Percentiles rank a stretch among this genome's conserved stretches.
Evolutionary conservation across 768 basidiomycete genomes (phyloP).

Genomic region (Leccinellum rugosiceps): DNA sequence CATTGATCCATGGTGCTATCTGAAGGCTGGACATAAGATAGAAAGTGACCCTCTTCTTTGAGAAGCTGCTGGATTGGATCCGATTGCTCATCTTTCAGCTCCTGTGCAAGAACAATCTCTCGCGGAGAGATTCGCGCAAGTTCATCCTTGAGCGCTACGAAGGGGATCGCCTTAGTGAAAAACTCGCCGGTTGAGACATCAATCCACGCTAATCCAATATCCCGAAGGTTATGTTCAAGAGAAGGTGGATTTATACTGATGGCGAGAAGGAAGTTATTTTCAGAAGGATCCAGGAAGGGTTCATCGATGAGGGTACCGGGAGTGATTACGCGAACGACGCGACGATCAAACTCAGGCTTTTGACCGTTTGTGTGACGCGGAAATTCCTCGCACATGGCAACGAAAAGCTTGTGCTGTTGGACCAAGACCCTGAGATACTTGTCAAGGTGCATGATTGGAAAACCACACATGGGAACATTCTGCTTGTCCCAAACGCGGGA

Average conservation of each 20-base stretch:
- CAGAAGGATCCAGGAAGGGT: slow-evolving; percentile 76
- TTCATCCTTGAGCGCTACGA: slow-evolving; percentile 69
- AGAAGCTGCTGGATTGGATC: slow-evolving; percentile 51
- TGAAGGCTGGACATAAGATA: slow-evolving; percentile 43
- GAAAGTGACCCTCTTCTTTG: slow-evolving; percentile 50
- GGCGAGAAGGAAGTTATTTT: slow-evolving; percentile 88
- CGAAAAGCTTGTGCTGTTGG: slow-evolving; percentile 77
- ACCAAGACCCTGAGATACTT: slow-evolving; percentile 85
- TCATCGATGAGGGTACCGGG: slow-evolving; percentile 95
- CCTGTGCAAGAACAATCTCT: slow-evolving; percentile 70
- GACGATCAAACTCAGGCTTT: slow-evolving; percentile 68
- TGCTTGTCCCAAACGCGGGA: slow-evolving; percentile 69
- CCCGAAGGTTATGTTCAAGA: slow-evolving; percentile 1
- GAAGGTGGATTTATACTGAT: slow-evolving; percentile 35
- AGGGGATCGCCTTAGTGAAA: slow-evolving; percentile 61
- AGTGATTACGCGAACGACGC: slow-evolving; percentile 83
- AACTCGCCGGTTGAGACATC: slow-evolving; percentile 95
- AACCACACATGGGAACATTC: slow-evolving; percentile 83
- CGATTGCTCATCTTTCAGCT: slow-evolving; percentile 32
- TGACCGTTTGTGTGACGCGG: slow-evolving; percentile 46
- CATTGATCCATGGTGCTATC: slow-evolving; percentile 1
- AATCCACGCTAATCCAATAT: slow-evolving; percentile 85
- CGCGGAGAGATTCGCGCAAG: slow-evolving; percentile 76
- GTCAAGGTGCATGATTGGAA: slow-evolving; percentile 81
- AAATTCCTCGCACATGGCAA: slow-evolving; percentile 94